Conservation (phyloP, 2,329 filamentous ascomycete species). For the Ascochyta fabae region DNA sequence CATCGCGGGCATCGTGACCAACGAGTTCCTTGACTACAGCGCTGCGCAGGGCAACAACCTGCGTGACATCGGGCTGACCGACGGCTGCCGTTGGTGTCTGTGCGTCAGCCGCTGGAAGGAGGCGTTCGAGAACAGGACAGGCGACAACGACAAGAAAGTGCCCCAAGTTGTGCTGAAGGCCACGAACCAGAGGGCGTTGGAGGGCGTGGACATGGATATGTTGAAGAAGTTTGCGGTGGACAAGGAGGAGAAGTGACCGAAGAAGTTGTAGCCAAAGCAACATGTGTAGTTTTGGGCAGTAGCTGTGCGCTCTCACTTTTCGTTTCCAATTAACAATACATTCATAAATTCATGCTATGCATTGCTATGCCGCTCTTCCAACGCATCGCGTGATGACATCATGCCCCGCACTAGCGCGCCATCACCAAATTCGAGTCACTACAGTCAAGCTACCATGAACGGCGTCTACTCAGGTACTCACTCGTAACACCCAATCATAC, state of each 20-base stretch:
- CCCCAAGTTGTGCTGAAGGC: constrained; percentile 59
- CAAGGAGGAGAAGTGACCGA: constrained; percentile 25
- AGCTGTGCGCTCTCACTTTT: too few species aligned
- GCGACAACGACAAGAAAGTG: constrained; percentile 55
- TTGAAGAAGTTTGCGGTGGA: constrained; percentile 59
- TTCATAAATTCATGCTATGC: too few species aligned
- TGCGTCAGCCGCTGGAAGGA: constrained; percentile 67
- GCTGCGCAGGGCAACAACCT: constrained; percentile 66
- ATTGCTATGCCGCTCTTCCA: too few species aligned
- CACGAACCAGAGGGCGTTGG: constrained; percentile 60
- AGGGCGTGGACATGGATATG: constrained; percentile 56
- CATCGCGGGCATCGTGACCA: constrained; percentile 62
- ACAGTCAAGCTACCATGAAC: neutral
- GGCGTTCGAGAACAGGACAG: constrained; percentile 61
- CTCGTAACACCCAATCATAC: neutral
- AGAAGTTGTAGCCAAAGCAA: neutral
- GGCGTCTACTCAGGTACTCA: constrained; percentile 11
- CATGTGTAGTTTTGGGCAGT: neutral
- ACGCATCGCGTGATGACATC: constrained; percentile 5
- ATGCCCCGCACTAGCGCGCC: constrained; percentile 10
- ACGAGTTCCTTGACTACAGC: constrained; percentile 68
- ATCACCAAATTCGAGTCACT: neutral
- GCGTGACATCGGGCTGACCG: constrained; percentile 60
- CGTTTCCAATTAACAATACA: too few species aligned
- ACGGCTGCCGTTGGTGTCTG: constrained; percentile 68